These are phyloP conservation scores for Cladosporium cucumerinum DNA, from an alignment of 2,329 filamentous ascomycete species.

Conservation along the genomic window DNA sequence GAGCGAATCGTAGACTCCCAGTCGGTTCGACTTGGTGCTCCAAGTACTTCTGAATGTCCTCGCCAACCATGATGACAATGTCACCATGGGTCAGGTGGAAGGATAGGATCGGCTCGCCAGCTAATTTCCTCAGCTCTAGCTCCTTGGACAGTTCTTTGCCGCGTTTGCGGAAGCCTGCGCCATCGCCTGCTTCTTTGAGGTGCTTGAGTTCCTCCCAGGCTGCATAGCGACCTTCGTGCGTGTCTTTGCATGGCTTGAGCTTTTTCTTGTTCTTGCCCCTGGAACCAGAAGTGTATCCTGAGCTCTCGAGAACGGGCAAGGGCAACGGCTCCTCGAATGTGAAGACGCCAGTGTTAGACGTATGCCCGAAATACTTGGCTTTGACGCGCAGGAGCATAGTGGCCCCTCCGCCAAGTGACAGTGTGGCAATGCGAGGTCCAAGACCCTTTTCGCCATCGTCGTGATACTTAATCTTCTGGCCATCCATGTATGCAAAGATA, in stretches of 20 bases:
- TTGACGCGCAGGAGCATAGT: slow-evolving; percentile 60
- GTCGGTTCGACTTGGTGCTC: slow-evolving; percentile 56
- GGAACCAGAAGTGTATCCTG: slow-evolving; percentile 17
- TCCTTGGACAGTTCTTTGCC: slow-evolving; percentile 37
- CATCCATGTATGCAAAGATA: slow-evolving; percentile 60
- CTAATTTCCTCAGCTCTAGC: slow-evolving; percentile 35
- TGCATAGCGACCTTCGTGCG: slow-evolving; percentile 35
- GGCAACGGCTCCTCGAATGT: slow-evolving; percentile 32
- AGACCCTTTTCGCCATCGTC: slow-evolving; percentile 64
- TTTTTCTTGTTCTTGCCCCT: slow-evolving; percentile 11
- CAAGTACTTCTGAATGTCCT: slow-evolving; percentile 56
- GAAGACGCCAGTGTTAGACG: slow-evolving; percentile 35
- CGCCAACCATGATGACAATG: slow-evolving; percentile 62
- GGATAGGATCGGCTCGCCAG: slow-evolving; percentile 38
- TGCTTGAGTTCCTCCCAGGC: slow-evolving; percentile 32
- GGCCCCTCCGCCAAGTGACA: slow-evolving; percentile 58
- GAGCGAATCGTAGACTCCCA: slow-evolving; percentile 54
- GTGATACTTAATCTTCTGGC: slow-evolving; percentile 61
- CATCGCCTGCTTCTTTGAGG: slow-evolving; percentile 15
- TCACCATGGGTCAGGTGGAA: slow-evolving; percentile 60
- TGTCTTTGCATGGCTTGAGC: slow-evolving; percentile 24
- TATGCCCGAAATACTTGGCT: slow-evolving; percentile 43
- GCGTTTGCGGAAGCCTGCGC: slow-evolving; percentile 15
- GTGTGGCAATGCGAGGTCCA: slow-evolving; percentile 60
- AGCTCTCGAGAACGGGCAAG: background rate